Base-by-base conservation (phyloP, 805 yeast genomes). In the Vanderwaltozyma tropicalis region DNA sequence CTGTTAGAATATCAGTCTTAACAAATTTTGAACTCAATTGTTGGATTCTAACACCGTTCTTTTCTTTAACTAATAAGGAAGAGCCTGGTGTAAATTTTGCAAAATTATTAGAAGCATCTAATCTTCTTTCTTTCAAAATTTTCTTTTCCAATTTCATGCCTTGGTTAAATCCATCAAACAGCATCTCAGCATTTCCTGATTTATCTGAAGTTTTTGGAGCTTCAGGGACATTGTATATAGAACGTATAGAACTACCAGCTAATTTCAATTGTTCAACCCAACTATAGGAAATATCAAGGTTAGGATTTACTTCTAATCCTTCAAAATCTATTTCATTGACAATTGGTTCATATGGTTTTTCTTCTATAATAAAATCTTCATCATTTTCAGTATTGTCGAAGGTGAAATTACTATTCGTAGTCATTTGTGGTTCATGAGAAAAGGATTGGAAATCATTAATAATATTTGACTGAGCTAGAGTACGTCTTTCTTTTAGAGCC, bases 281-380 rank as follows among this genome's bases (percentile, higher is more conserved):
- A 44, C 78, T 71, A 24, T 66, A 65, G 6, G 80, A 67, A 1
- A 67, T 64, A 1, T 76, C 71, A 30, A 76, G 61, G 21, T 64
- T 53, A 1, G 77, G 69, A 20, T 63, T 62, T 4, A 55, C 63
- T 43, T 67, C 71, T 31, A 64, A 57, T 43, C 62, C 66, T 27
- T 51, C 70, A 55, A 68, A 61, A 48, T 72, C 77, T 1, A 62
- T 52, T 22, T 64, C 72, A 18, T 62, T 63, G 13, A 71, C 59
- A 41, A 75, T 74, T 0, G 89, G 89, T 55, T 82, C 92, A 52
- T 73, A 82, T 3, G 76, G 80, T 48, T 75, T 79, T 45, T 78
- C 83, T 34, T 70, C 66, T 6, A 79, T 66, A 16, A 76, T 53
- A 29, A 50, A 20, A 25, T 22, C 47, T 9, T 40, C 32, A 44